Evolutionary conservation across 768 basidiomycete species (phyloP), one percentile per base, ranked within the genome.

Genomic region (Mycena pura): DNA sequence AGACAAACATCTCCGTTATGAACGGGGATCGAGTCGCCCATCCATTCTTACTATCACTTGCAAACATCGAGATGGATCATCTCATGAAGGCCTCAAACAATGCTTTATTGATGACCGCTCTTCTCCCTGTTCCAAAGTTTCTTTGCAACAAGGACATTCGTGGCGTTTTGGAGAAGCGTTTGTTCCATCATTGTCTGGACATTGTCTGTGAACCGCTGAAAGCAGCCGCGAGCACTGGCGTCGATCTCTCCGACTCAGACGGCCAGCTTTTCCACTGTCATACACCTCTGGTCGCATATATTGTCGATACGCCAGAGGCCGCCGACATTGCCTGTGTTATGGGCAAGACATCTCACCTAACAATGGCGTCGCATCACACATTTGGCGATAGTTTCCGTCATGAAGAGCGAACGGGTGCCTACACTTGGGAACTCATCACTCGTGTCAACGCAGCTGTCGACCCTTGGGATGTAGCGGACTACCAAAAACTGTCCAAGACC

Each of bases 401-500:
- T 15, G 22, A 24, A 0, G 59, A 54, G 15, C 50, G 57, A 4
- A 46, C 47, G 1, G 60, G 59, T 9, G 5, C 22, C 1, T 14
- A 28, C 3, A 78, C 72, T 0, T 52, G 74, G 7, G 21, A 15
- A 3, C 51, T 57, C 15, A 48, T 77, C 7, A 22, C 45, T 14
- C 27, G 27, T 6, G 45, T 72, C 27, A 46, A 60, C 39, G 7
- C 38, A 22, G 8, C 2, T 1, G 50, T 64, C 1, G 44, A 74
- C 48, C 72, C 72, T 6, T 69, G 68, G 68, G 64, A 74, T 19
- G 15, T 78, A 7, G 32, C 62, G 3, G 44, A 36, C 0, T 78
- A 74, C 64, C 46, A 65, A 17, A 60, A 67, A 13, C 62, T 53
- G 3, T 65, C 73, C 0, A 70, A 69, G 15, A 60, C 61, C n/a